Evolutionary conservation across 2,329 filamentous ascomycete genomes (phyloP).

Genomic region (Daldinia sp.): DNA sequence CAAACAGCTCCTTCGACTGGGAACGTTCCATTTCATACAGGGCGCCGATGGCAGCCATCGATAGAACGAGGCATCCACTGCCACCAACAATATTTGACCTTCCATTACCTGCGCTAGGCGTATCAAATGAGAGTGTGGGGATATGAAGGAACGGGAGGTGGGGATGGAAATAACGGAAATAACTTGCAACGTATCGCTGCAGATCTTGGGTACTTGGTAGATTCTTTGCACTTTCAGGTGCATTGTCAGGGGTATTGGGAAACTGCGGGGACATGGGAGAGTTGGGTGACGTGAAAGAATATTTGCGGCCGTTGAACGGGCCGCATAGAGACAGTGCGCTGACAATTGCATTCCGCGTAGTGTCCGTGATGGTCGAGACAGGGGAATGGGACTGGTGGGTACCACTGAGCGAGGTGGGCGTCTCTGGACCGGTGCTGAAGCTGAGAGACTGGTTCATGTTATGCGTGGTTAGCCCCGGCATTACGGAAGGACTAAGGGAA

Average conservation of each 20-base stretch:
- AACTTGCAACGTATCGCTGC: conserved; percentile 89
- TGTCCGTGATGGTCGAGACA: conserved; percentile 73
- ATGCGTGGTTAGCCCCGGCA: conserved; percentile 72
- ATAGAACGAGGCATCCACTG: conserved; percentile 86
- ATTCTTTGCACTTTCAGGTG: conserved; percentile 64
- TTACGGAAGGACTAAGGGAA: conserved; percentile 77
- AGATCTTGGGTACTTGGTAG: conserved; percentile 87
- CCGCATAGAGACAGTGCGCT: conserved; percentile 69
- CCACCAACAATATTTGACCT: conserved; percentile 75
- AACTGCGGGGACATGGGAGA: conserved; percentile 67
- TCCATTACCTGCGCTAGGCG: conserved; percentile 74
- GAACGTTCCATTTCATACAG: conserved; percentile 87
- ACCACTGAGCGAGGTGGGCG: conserved; percentile 77
- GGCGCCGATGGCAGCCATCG: conserved; percentile 80
- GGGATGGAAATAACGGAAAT: conserved; percentile 92
- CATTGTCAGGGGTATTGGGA: conserved; percentile 62
- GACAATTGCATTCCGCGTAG: conserved; percentile 71
- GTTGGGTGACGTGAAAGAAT: conserved; percentile 69
- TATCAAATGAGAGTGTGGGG: conserved; percentile 90
- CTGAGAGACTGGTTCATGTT: conserved; percentile 75
- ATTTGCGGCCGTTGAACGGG: conserved; percentile 70
- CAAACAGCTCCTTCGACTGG: conserved; percentile 86
- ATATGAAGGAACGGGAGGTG: conserved; percentile 96
- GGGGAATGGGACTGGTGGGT: conserved; percentile 70
- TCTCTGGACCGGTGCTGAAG: conserved; percentile 75